These are phyloP conservation scores for Arctium lappa DNA, from an alignment of 129 eudicot species.

Conservation along the genomic window DNA sequence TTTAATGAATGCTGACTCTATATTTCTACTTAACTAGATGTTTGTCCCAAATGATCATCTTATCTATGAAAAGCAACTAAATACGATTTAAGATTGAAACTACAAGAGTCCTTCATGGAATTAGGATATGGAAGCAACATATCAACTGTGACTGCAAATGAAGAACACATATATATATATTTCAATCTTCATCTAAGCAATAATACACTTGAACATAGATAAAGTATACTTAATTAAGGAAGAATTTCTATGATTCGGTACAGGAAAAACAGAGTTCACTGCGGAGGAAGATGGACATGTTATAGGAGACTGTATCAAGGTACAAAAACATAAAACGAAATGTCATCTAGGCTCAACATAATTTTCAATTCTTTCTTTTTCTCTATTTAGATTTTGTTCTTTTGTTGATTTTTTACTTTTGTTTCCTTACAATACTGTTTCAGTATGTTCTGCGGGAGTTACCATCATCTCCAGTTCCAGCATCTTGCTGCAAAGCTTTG, in stretches of 20 bases:
- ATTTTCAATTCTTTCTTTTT: neutral
- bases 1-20: neutral
- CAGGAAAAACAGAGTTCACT: conserved; percentile 81
- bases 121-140: too few relatives aligned
- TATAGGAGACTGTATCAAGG: conserved; percentile 96
- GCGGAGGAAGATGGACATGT: conserved; percentile 89
- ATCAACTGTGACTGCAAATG: too few relatives aligned
- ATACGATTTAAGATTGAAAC: neutral
- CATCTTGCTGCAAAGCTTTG: conserved; percentile 97
- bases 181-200: too few relatives aligned
- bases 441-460: conserved; percentile 92
- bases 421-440: neutral
- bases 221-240: neutral
- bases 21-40: neutral
- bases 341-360: neutral
- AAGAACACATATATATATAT: too few relatives aligned
- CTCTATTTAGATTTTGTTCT: neutral
- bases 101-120: neutral
- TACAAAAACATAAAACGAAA: neutral
- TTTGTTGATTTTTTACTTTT: neutral
- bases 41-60: neutral
- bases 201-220: too few relatives aligned
- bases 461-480: conserved; percentile 99
- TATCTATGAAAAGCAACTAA: neutral
- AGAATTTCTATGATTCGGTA: conserved; percentile 9